These are phyloP conservation scores for Trichoderma asperellum DNA, from an alignment of 2,329 filamentous ascomycete genomes.

Conservation along the genomic window DNA sequence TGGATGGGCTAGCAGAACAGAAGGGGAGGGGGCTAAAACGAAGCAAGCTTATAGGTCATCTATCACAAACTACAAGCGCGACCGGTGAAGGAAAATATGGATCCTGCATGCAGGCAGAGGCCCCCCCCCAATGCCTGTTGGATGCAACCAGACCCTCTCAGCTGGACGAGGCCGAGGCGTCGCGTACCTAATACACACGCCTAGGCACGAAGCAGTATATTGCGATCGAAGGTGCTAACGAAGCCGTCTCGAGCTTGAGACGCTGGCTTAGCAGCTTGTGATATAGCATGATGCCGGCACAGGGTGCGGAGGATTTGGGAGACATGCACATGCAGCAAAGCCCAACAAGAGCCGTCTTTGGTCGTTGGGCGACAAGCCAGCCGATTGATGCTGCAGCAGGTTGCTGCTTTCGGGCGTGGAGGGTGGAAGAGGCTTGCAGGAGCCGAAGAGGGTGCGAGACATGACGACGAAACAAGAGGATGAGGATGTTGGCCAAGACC, in stretches of 20 bases:
- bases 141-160: constrained; percentile 20
- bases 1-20: constrained; percentile 11
- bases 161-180: constrained; percentile 21
- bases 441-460: not conserved
- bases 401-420: not conserved
- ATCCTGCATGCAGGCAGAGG: constrained; percentile 24
- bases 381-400: not conserved
- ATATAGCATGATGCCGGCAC: constrained; percentile 9
- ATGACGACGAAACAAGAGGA: not conserved
- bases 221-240: not conserved
- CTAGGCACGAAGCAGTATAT: too few relatives aligned
- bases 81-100: constrained; percentile 34
- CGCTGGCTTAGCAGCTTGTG: not conserved
- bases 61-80: constrained; percentile 39
- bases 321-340: constrained; percentile 19
- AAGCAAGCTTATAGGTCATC: constrained; percentile 34
- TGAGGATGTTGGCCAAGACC: not conserved
- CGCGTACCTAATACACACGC: not conserved
- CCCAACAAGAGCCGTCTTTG: constrained; percentile 11
- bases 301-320: not conserved
- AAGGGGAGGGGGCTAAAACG: not conserved
- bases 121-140: constrained; percentile 1
- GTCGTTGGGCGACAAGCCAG: not conserved
- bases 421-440: not conserved
- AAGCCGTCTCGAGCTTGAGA: not conserved